Evolutionary conservation across 1,284 basidiomycete genomes (phyloP).

Genomic region (Schizopora paradoxa): DNA sequence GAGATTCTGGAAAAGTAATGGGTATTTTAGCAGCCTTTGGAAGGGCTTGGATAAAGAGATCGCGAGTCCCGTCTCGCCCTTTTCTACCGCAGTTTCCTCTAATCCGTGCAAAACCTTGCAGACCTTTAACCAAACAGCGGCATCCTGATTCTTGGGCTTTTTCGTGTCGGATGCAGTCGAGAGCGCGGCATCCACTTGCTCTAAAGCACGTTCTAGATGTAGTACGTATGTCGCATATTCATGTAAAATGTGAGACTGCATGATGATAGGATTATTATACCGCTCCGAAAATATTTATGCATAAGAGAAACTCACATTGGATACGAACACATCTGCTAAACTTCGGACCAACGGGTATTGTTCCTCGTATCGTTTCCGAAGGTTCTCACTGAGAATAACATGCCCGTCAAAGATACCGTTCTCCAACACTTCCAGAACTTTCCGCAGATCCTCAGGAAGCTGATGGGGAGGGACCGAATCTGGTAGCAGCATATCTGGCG

Average conservation of each 20-base stretch:
- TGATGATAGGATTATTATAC: conserved; percentile 16
- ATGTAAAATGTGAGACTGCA: conserved; percentile 83
- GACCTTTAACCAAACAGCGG: conserved; percentile 70
- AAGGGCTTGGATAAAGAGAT: conserved; percentile 97
- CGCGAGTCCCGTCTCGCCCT: conserved; percentile 88
- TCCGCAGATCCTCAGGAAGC: conserved; percentile 79
- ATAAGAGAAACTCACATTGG: conserved; percentile 61
- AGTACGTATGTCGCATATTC: conserved; percentile 91
- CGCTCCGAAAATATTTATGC: conserved; percentile 9
- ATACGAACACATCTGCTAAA: conserved; percentile 88
- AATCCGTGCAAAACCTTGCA: conserved; percentile 67
- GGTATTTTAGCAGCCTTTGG: conserved; percentile 94
- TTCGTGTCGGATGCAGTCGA: conserved; percentile 57
- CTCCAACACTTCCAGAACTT: conserved; percentile 81
- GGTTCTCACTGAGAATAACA: conserved; percentile 70
- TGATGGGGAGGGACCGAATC: conserved; percentile 63
- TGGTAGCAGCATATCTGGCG: conserved; percentile 41
- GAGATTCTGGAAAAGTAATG: conserved; percentile 95
- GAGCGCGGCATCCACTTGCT: conserved; percentile 79
- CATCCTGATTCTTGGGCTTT: conserved; percentile 75
- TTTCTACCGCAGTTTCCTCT: conserved; percentile 75
- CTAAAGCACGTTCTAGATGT: conserved; percentile 84
- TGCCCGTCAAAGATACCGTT: conserved; percentile 84
- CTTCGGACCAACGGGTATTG: conserved; percentile 89
- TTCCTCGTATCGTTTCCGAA: conserved; percentile 86